A percentile compares a stretch with the other conserved stretches of the same genome.
Evolutionary conservation across 495 filamentous ascomycete species (phyloP).

Genomic region (Chlorociboria aeruginascens): DNA sequence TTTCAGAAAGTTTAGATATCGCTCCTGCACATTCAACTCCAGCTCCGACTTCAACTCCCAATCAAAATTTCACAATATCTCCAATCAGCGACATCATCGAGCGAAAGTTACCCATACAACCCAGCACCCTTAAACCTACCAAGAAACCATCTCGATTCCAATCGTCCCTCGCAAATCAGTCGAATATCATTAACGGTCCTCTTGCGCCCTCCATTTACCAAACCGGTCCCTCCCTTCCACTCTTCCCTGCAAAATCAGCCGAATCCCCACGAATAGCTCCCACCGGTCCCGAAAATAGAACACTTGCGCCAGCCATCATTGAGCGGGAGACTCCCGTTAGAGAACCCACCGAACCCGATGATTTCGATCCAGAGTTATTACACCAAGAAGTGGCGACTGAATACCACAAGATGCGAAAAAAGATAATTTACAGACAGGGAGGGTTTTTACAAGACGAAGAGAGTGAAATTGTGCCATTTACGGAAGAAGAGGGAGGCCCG

Average conservation of each 20-base stretch:
- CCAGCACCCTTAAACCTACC: conserved; percentile 14
- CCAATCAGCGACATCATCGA: conserved; percentile 40
- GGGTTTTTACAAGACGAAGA: conserved; percentile 58
- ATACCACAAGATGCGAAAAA: conserved; percentile 68
- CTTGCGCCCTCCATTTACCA: neutral
- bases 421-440: conserved; percentile 65
- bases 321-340: conserved; percentile 38
- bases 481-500: conserved; percentile 54
- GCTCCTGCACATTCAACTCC: conserved; percentile 27
- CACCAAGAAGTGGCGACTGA: conserved; percentile 68
- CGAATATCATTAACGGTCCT: conserved; percentile 6
- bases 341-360: conserved; percentile 44
- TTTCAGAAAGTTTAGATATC: conserved; percentile 67
- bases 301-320: conserved; percentile 44
- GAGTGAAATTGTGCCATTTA: conserved; percentile 44
- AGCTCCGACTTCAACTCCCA: neutral
- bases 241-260: conserved; percentile 32
- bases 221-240: conserved; percentile 16
- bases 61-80: conserved; percentile 18
- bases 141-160: conserved; percentile 38
- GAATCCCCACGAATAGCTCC: conserved; percentile 23
- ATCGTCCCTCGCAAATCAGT: neutral
- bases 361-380: conserved; percentile 60
- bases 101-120: conserved; percentile 17
- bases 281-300: conserved; percentile 43